A percentile compares a stretch with the other conserved stretches of the same genome.
Evolutionary conservation across 805 yeast genomes (phyloP).

Genomic region (Sporopachydermia lactativora): DNA sequence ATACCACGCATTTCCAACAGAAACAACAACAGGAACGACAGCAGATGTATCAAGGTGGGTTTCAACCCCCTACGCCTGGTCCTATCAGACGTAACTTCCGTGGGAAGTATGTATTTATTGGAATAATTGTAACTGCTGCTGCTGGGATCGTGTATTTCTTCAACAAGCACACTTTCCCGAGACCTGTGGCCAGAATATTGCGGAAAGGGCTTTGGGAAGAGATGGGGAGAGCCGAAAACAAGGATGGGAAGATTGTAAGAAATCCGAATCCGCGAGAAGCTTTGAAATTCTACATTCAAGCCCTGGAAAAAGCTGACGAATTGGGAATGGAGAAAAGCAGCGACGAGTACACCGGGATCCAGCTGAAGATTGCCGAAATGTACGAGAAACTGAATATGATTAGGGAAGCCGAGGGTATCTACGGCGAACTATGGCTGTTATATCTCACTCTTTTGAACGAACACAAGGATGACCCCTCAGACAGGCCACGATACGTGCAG

Average conservation of each 20-base stretch:
- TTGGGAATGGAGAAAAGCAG: slow-evolving; percentile 40
- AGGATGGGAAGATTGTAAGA: background rate
- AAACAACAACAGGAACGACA: too few species aligned
- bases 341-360: slow-evolving; percentile 85
- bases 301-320: slow-evolving; percentile 46
- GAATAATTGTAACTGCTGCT: background rate
- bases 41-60: too few species aligned
- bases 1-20: too few species aligned
- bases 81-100: too few species aligned
- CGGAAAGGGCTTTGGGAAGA: slow-evolving; percentile 68
- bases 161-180: slow-evolving; percentile 32
- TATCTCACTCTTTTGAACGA: slow-evolving; percentile 39
- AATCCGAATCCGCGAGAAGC: slow-evolving; percentile 30
- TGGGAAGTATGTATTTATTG: background rate
- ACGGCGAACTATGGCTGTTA: slow-evolving; percentile 48
- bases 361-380: slow-evolving; percentile 78
- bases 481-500: slow-evolving; percentile 47
- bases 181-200: slow-evolving; percentile 42
- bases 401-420: slow-evolving; percentile 53
- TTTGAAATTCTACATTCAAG: slow-evolving; percentile 56
- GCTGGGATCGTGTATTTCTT: background rate
- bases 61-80: too few species aligned
- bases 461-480: slow-evolving; percentile 22
- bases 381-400: slow-evolving; percentile 51
- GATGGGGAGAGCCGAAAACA: slow-evolving; percentile 21